Evolutionary conservation across 1,284 basidiomycete species (phyloP).

Genomic region (Mycena citricolor): DNA sequence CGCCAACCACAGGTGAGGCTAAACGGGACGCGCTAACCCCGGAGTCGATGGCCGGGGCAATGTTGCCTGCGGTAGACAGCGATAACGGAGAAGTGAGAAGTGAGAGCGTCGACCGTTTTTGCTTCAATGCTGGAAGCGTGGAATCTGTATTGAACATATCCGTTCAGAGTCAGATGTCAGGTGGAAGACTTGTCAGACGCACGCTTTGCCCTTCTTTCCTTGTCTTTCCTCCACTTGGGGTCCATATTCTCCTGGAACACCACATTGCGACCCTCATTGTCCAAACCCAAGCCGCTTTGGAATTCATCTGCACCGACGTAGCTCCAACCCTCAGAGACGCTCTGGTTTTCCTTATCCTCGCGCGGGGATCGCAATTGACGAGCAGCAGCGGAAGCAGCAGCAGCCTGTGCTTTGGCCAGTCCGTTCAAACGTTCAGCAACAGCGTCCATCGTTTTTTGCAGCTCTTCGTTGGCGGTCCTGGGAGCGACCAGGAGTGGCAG

Average conservation of each 20-base stretch:
- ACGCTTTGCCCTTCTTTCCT: slow-evolving; percentile 56
- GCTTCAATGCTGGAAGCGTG: slow-evolving; percentile 28
- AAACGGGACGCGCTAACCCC: slow-evolving; percentile 25
- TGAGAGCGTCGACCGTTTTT: slow-evolving; percentile 39
- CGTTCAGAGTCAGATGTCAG: slow-evolving; percentile 20
- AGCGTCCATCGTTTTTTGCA: slow-evolving; percentile 45
- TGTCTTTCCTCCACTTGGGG: slow-evolving; percentile 44
- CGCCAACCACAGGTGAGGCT: slow-evolving; percentile 59
- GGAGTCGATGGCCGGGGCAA: slow-evolving; percentile 17
- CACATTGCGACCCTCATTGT: slow-evolving; percentile 43
- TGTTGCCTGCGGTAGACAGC: slow-evolving; percentile 26
- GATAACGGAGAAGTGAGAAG: slow-evolving; percentile 41
- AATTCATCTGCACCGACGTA: slow-evolving; percentile 34
- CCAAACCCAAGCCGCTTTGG: slow-evolving; percentile 42
- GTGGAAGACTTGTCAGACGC: slow-evolving; percentile 37
- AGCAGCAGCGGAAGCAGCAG: slow-evolving; percentile 6
- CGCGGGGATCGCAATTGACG: slow-evolving; percentile 13
- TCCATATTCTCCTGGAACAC: slow-evolving; percentile 36
- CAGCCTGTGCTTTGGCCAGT: slow-evolving; percentile 27
- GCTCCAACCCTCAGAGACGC: slow-evolving; percentile 36
- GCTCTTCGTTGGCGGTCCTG: slow-evolving; percentile 38
- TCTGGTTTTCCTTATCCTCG: slow-evolving; percentile 56
- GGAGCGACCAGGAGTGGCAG: slow-evolving; percentile 38
- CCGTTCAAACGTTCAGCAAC: slow-evolving; percentile 45
- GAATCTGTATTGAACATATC: slow-evolving; percentile 16